A percentile compares a stretch with the other conserved stretches of the same genome.
Conservation (phyloP, 1,139 yeast genomes). For the Kurtzmaniella quercitrusa region DNA sequence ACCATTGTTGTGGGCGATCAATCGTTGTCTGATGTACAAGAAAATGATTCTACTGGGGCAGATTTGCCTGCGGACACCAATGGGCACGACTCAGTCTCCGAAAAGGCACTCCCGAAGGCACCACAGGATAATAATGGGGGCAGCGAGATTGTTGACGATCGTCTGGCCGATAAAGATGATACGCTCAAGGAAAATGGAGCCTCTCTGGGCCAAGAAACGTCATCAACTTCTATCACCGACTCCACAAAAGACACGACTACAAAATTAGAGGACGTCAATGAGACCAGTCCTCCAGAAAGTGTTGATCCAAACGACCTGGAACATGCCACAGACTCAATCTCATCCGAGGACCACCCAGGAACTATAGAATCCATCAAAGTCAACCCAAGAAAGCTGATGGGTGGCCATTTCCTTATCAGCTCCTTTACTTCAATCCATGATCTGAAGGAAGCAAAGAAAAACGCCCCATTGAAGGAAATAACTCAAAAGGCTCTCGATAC, state of each 20-base stretch:
- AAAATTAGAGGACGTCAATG: not conserved
- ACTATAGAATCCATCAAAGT: not conserved
- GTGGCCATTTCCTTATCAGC: slow-evolving; percentile 5
- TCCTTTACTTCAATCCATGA: slow-evolving; percentile 8
- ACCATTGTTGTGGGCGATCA: slow-evolving; percentile 4
- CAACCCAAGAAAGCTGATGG: slow-evolving; percentile 1
- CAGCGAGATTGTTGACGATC: not conserved
- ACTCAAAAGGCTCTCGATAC: slow-evolving; percentile 37
- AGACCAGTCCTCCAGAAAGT: not conserved
- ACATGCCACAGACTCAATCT: not conserved
- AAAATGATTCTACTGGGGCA: not conserved
- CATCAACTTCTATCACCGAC: not conserved
- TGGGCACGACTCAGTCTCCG: slow-evolving; percentile 5
- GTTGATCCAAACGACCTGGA: not conserved
- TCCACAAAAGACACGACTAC: not conserved
- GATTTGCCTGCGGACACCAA: not conserved
- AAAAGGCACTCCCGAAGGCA: not conserved
- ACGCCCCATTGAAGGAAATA: slow-evolving; percentile 25
- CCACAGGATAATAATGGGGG: not conserved
- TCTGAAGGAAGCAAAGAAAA: slow-evolving; percentile 38
- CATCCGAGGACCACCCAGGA: not conserved
- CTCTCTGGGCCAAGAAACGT: not conserved
- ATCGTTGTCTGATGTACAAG: slow-evolving; percentile 1
- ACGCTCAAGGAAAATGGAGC: not conserved
- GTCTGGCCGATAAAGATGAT: not conserved